Evolutionary conservation across 192 early-diverging fungal species (phyloP).

Genomic region (Radiomyces spectabilis): DNA sequence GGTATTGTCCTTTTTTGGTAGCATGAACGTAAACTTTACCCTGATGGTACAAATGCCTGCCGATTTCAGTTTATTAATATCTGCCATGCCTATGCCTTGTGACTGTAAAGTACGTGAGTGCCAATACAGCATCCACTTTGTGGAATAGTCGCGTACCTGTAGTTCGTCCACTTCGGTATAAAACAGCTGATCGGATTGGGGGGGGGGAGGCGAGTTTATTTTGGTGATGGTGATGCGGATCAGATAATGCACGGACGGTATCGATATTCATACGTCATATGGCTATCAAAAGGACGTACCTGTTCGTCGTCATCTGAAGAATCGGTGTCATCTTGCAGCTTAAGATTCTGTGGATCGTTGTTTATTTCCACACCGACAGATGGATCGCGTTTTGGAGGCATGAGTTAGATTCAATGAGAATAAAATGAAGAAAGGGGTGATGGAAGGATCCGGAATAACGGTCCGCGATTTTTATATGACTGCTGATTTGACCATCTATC

Average conservation of each 20-base stretch:
- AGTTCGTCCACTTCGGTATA: conserved; percentile 43
- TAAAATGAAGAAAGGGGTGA: too few relatives aligned
- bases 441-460: too few relatives aligned
- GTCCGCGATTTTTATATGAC: too few relatives aligned
- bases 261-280: neutral
- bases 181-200: conserved; percentile 14
- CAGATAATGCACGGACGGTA: neutral
- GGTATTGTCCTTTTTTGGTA: too few relatives aligned
- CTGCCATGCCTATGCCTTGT: conserved; percentile 66
- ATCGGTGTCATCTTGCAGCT: neutral
- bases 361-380: neutral
- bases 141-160: conserved; percentile 16
- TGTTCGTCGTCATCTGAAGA: neutral
- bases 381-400: neutral
- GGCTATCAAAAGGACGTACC: neutral
- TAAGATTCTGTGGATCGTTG: neutral
- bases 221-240: neutral
- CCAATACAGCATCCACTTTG: neutral
- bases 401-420: neutral
- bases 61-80: conserved; percentile 74
- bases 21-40: conserved; percentile 29
- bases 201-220: neutral
- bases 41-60: conserved; percentile 69
- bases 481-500: too few relatives aligned
- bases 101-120: conserved; percentile 29